Base-by-base conservation (phyloP, 2,329 filamentous ascomycete species). In the Xylariomycetidae sp. region DNA sequence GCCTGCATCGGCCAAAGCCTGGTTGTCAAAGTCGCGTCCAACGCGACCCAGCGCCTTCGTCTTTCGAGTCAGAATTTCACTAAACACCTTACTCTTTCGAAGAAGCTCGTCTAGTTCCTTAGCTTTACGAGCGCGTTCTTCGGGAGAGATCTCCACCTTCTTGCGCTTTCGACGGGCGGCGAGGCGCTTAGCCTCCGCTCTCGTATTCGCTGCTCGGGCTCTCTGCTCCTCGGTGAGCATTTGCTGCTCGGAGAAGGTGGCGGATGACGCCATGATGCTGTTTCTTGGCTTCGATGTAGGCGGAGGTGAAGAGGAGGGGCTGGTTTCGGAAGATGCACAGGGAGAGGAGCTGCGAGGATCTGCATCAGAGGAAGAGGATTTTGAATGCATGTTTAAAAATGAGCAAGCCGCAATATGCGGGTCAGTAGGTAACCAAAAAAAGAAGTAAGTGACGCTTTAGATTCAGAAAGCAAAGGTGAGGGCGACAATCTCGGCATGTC, bases 41-140 rank as follows among this genome's bases (percentile, higher is more conserved):
- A 81, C 75, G 2, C 76, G 68, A 1, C 77, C 77, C 1, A 82
- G 61, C 0, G 73, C 75, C 31, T 77, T 67, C 0, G 77, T 81
- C 55, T 79, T 81, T 35, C 74, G 71, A 0, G 75, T 80, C 2
- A 82, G 50, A 8, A 80, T 78, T 23, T 79, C 72, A 15, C 71
- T 74, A 36, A 81, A 82, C 0, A 74, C 68, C 0, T 69, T 73
- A 29, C 72, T 77, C 49, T 80, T 75, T 25, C 62, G 63, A 0
- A 82, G 59, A 2, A 82, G 57, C 30, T 74, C 68, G 17, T 81
- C 74, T 0, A 82, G 58, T 36, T 80, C 72, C 26, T 64, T 65
- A 0, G 74, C 76, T 45, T 80, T 79, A 1, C 61, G 63, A 28
- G 77, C 72, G 1, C 72, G 61, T 41, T 80, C 74, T 1, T 62